These are phyloP conservation scores for Beauveria brongniartii DNA, from an alignment of 2,329 filamentous ascomycete species.

Conservation along the genomic window DNA sequence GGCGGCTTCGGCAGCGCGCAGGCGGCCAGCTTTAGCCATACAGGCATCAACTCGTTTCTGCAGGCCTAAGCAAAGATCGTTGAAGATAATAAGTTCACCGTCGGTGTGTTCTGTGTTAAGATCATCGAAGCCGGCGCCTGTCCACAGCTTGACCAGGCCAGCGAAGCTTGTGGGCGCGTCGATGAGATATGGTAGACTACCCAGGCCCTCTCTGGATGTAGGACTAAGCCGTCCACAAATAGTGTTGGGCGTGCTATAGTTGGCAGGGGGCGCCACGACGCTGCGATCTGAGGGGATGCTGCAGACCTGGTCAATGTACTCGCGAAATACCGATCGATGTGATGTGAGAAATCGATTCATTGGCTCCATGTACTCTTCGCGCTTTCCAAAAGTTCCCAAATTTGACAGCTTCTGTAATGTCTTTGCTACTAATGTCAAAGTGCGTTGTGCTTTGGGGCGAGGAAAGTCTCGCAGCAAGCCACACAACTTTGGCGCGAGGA, in stretches of 20 bases:
- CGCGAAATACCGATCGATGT: conserved; percentile 73
- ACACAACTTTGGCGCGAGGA: conserved; percentile 90
- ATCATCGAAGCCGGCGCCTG: conserved; percentile 44
- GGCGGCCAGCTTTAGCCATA: conserved; percentile 39
- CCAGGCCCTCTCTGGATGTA: conserved; percentile 82
- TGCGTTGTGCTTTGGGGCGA: conserved; percentile 72
- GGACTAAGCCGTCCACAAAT: conserved; percentile 77
- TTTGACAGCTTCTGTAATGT: conserved; percentile 86
- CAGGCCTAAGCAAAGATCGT: conserved; percentile 40
- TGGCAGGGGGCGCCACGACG: conserved; percentile 61
- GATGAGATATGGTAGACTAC: conserved; percentile 84
- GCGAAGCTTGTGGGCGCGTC: conserved; percentile 83
- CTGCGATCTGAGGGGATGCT: conserved; percentile 66
- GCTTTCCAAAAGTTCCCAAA: conserved; percentile 82
- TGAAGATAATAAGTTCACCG: conserved; percentile 47
- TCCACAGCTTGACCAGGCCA: conserved; percentile 73
- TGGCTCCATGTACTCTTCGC: conserved; percentile 98
- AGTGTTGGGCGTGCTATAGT: conserved; percentile 86
- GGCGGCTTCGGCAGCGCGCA: conserved; percentile 30
- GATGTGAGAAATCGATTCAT: conserved; percentile 83
- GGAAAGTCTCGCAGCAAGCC: conserved; percentile 78
- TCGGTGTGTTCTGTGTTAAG: conserved; percentile 26
- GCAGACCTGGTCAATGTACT: conserved; percentile 81
- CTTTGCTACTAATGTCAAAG: conserved; percentile 86
- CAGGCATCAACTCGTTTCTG: conserved; percentile 45